A percentile compares a stretch with the other conserved stretches of the same genome.
Conservation (phyloP, 2,329 filamentous ascomycete species). For the Aspergillus ustus region DNA sequence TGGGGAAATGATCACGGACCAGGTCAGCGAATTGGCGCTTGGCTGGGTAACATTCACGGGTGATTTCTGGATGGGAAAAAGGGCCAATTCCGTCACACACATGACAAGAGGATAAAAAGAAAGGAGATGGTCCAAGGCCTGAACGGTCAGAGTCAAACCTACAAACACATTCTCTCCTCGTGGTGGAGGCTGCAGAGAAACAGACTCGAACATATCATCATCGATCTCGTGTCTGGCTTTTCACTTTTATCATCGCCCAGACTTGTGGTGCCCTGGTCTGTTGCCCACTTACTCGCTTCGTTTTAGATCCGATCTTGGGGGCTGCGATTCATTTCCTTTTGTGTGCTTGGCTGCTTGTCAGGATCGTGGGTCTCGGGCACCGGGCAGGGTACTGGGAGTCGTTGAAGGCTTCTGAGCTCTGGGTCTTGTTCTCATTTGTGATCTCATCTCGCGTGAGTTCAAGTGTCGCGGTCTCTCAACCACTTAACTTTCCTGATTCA, state of each 20-base stretch:
- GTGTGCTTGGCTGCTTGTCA: conserved; percentile 6
- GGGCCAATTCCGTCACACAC: not conserved
- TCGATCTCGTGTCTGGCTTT: not conserved
- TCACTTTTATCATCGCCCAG: conserved; percentile 2
- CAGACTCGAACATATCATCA: not conserved
- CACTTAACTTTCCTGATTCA: not conserved
- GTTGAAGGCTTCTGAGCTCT: not conserved
- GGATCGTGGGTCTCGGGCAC: conserved; percentile 3
- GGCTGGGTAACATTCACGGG: conserved; percentile 14
- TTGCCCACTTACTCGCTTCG: conserved; percentile 11
- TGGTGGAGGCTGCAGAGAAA: not conserved
- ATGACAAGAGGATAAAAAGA: not conserved
- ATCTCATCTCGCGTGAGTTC: not conserved
- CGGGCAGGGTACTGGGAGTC: not conserved
- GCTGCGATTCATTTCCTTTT: conserved; percentile 13
- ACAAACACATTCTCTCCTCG: not conserved
- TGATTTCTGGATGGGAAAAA: conserved; percentile 4
- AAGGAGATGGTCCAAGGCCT: not conserved
- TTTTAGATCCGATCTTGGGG: conserved; percentile 17
- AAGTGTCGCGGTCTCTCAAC: not conserved
- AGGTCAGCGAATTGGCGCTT: conserved; percentile 9
- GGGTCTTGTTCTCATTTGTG: conserved; percentile 2
- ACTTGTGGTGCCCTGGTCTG: conserved; percentile 4
- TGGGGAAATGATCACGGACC: conserved; percentile 14
- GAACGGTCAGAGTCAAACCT: not conserved